Evolutionary conservation across 2,329 filamentous ascomycete species (phyloP), one percentile per base, ranked within the genome.

Genomic region (Lachnellula occidentalis): DNA sequence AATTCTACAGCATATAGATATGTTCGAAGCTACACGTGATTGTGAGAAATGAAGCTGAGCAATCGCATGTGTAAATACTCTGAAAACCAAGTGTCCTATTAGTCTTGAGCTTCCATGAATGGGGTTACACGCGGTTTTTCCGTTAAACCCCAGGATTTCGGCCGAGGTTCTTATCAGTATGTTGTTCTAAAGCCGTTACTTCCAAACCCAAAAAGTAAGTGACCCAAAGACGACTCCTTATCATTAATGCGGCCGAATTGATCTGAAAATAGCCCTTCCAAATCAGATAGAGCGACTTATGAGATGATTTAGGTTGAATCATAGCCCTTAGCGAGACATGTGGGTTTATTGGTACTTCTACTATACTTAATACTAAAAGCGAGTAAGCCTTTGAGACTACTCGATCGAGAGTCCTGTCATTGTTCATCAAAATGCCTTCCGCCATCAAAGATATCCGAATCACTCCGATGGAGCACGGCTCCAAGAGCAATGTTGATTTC

Each of bases 401-500:
- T 48, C 27, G n/a, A 48, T 34, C 31, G 19, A 19, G 17, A 15
- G 9, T 41, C 17, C 37, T 17, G 2, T 41, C 17, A 27, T 57
- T 63, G 31, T 50, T 61, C 3, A 58, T 63, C n/a, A 57, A 21
- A 4, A 51, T 61, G 59, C 59, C 64, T 66, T 48, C 67, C 58
- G 12, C 64, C 63, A 51, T 67, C 63, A 37, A 64, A 64, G 45
- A 62, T 37, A 54, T 65, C 54, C 61, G 59, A 21, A 37, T 68
- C 6, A 58, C 64, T 31, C 68, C 66, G 15, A 64, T 69, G 17
- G 50, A 66, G 22, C 59, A 61, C 50, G 59, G 56, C 5, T 19
- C 53, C 15, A 59, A 63, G 46, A 70, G 64, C 61, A 68, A 69
- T 42, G 69, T 68, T 22, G 65, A 70, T 53, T 71, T 72, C 56